These are phyloP conservation scores for Candida michaelii DNA, from an alignment of 805 yeast species.

Conservation along the genomic window DNA sequence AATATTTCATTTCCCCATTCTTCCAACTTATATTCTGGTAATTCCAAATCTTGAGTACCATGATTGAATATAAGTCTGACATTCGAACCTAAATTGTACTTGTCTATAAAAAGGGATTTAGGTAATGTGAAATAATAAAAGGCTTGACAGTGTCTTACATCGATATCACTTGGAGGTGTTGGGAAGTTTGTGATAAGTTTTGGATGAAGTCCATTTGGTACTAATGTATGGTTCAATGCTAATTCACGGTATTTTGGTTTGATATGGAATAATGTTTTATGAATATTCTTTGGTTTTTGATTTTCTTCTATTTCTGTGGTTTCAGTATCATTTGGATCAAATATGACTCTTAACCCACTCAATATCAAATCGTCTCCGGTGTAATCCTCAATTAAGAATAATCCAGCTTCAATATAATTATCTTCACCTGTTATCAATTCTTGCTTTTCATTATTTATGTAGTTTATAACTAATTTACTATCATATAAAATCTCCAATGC, in stretches of 20 bases:
- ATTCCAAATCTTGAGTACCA: slow-evolving; percentile 38
- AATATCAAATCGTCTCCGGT: slow-evolving; percentile 33
- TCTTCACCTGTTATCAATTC: not conserved
- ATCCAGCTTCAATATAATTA: slow-evolving; percentile 34
- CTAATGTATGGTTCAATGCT: not conserved
- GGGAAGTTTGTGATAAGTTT: slow-evolving; percentile 19
- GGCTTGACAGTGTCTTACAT: slow-evolving; percentile 29
- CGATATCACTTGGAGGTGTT: slow-evolving; percentile 20
- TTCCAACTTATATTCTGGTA: slow-evolving; percentile 36
- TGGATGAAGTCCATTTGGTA: slow-evolving; percentile 39
- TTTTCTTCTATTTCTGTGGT: slow-evolving; percentile 7
- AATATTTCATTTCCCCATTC: slow-evolving; percentile 44
- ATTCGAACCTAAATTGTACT: slow-evolving; percentile 31
- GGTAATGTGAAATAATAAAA: slow-evolving; percentile 33
- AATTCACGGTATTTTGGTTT: slow-evolving; percentile 27
- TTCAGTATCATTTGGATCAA: slow-evolving; percentile 13
- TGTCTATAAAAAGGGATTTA: slow-evolving; percentile 37
- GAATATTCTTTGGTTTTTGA: slow-evolving; percentile 20
- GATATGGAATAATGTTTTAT: slow-evolving; percentile 41
- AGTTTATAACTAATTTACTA: slow-evolving; percentile 12
- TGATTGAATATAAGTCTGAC: slow-evolving; percentile 24
- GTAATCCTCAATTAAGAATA: slow-evolving; percentile 31
- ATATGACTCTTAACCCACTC: slow-evolving; percentile 33
- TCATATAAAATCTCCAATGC: slow-evolving; percentile 15
- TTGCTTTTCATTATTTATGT: slow-evolving; percentile 9